Evolutionary conservation across 345 rosid species (phyloP).

Genomic region (Gossypioides kirkii): DNA sequence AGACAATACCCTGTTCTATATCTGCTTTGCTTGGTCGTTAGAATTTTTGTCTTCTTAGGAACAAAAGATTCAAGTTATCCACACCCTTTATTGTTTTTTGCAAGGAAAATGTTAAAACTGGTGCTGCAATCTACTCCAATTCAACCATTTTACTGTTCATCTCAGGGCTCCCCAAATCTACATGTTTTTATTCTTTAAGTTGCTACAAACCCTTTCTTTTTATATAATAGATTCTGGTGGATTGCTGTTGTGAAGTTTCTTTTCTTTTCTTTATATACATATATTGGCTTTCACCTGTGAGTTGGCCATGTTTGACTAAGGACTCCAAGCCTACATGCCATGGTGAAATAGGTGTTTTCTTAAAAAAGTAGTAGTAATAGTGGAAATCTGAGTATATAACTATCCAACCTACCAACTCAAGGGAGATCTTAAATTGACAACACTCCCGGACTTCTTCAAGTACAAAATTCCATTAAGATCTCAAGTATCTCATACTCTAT

Average conservation of each 20-base stretch:
- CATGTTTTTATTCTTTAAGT: not conserved
- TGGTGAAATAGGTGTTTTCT: not conserved
- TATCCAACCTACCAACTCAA: not conserved
- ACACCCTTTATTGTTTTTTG: not conserved
- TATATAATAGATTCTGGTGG: not conserved
- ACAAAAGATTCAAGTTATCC: not conserved
- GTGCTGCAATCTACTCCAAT: not conserved
- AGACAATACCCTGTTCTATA: not conserved
- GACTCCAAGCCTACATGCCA: not conserved
- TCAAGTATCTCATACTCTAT: too few relatives aligned
- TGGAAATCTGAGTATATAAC: not conserved
- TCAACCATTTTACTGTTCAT: not conserved
- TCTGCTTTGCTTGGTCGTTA: not conserved
- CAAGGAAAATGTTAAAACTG: not conserved
- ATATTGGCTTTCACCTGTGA: not conserved
- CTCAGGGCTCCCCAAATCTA: not conserved
- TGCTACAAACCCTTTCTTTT: not conserved
- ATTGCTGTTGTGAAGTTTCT: not conserved
- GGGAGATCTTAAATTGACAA: not conserved
- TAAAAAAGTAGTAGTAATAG: not conserved
- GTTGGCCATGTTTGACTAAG: not conserved
- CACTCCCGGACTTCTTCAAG: too few relatives aligned
- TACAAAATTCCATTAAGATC: too few relatives aligned
- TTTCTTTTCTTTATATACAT: too few relatives aligned
- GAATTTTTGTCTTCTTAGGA: constrained; percentile 3